These are phyloP conservation scores for Quercus dentata DNA, from an alignment of 306 rosid genomes.

Conservation along the genomic window DNA sequence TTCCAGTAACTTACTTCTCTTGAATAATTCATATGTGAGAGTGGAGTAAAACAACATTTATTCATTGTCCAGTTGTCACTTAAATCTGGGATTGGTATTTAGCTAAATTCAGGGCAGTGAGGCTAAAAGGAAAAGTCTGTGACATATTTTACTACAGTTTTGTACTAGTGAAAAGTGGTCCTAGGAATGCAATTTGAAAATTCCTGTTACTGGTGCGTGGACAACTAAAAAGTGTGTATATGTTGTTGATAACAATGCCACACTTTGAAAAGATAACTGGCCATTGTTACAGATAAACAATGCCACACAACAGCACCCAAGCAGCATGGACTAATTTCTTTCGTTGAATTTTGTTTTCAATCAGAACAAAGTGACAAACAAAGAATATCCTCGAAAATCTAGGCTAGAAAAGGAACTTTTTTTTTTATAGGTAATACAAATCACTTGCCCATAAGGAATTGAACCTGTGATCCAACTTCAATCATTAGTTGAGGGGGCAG, in stretches of 20 bases:
- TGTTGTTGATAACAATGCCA: background rate
- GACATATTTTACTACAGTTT: background rate
- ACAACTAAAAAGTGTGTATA: background rate
- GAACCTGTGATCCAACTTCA: too few relatives aligned
- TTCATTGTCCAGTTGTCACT: background rate
- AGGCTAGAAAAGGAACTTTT: too few relatives aligned
- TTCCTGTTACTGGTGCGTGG: background rate
- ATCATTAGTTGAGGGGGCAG: too few relatives aligned
- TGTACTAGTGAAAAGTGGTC: background rate
- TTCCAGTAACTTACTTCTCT: slow-evolving; percentile 19
- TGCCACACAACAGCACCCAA: too few relatives aligned
- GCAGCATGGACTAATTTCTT: too few relatives aligned
- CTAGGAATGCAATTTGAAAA: background rate
- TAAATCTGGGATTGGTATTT: background rate
- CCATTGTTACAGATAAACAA: background rate
- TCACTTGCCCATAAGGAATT: too few relatives aligned
- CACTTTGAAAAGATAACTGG: background rate
- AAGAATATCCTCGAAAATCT: too few relatives aligned
- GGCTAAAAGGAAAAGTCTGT: background rate
- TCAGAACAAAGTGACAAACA: too few relatives aligned
- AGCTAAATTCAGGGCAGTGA: background rate
- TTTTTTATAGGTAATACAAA: too few relatives aligned
- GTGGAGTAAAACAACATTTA: background rate
- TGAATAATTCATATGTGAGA: background rate
- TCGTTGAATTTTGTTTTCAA: too few relatives aligned